These are phyloP conservation scores for Xylaria sp. DNA, from an alignment of 2,329 filamentous ascomycete genomes.

Conservation along the genomic window DNA sequence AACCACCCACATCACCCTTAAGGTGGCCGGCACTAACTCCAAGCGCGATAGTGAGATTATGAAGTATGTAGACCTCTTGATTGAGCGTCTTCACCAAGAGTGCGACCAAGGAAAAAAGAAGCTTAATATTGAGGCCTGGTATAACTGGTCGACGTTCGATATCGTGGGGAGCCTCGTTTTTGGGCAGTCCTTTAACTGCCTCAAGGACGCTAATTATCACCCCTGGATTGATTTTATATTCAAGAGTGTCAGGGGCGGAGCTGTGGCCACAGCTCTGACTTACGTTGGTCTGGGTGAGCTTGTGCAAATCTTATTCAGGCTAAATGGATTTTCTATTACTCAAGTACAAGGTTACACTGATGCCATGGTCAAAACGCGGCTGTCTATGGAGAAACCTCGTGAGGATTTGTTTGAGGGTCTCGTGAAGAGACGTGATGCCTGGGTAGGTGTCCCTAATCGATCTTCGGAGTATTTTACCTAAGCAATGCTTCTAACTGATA, in stretches of 20 bases:
- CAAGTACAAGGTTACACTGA: constrained; percentile 38
- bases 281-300: constrained; percentile 41
- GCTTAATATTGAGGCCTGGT: constrained; percentile 53
- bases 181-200: constrained; percentile 56
- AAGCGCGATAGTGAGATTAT: constrained; percentile 46
- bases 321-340: constrained; percentile 32
- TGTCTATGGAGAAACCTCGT: constrained; percentile 41
- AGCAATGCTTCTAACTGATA: background rate
- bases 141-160: constrained; percentile 51
- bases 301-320: constrained; percentile 40
- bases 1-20: background rate
- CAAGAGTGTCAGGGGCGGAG: constrained; percentile 44
- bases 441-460: constrained; percentile 38
- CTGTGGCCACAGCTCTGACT: constrained; percentile 38
- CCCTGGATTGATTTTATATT: constrained; percentile 52
- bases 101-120: constrained; percentile 41
- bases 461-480: background rate
- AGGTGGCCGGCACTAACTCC: background rate
- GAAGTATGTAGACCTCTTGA: constrained; percentile 55
- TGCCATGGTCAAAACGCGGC: constrained; percentile 42
- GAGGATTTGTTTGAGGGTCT: constrained; percentile 51
- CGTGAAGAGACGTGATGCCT: constrained; percentile 48
- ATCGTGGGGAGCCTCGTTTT: constrained; percentile 52
- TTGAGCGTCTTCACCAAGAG: constrained; percentile 53
- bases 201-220: constrained; percentile 48